Evolutionary conservation across 2,329 filamentous ascomycete species (phyloP).

Genomic region (Cephalotrichum gorgonifer): DNA sequence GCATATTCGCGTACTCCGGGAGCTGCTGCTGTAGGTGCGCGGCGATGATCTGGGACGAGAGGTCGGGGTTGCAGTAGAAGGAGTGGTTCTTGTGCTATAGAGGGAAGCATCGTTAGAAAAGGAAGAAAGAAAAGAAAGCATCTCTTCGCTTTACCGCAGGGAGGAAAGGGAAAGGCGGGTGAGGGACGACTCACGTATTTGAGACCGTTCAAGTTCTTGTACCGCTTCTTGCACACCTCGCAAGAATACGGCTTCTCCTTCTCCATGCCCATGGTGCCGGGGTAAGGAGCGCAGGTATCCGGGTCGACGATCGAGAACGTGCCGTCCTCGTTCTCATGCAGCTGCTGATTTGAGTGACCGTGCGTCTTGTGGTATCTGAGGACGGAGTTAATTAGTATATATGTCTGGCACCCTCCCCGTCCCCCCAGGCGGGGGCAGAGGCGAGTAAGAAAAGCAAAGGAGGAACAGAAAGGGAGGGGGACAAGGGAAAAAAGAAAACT

Average conservation of each 20-base stretch:
- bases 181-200: slow-evolving; percentile 62
- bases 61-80: slow-evolving; percentile 11
- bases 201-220: slow-evolving; percentile 96
- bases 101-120: neutral
- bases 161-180: neutral
- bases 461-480: slow-evolving; percentile 8
- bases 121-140: neutral
- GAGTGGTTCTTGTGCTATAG: slow-evolving; percentile 11
- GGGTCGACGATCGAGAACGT: slow-evolving; percentile 98
- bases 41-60: slow-evolving; percentile 5
- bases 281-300: slow-evolving; percentile 86
- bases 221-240: slow-evolving; percentile 92
- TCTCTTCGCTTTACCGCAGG: no score
- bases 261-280: slow-evolving; percentile 97
- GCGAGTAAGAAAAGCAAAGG: slow-evolving; percentile 5
- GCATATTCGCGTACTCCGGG: slow-evolving; percentile 1
- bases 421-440: no score
- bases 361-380: slow-evolving; percentile 63
- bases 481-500: slow-evolving; percentile 16
- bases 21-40: slow-evolving; percentile 4
- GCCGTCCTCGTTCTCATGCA: slow-evolving; percentile 93
- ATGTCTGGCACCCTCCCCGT: no score
- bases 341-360: slow-evolving; percentile 90
- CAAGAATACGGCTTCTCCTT: slow-evolving; percentile 99
- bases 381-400: neutral